Percentiles rank a stretch among this genome's conserved stretches.
phyloP scores from a whole-genome alignment of 108 stramenopile genomes.

The Nannochloropsis granulata region DNA sequence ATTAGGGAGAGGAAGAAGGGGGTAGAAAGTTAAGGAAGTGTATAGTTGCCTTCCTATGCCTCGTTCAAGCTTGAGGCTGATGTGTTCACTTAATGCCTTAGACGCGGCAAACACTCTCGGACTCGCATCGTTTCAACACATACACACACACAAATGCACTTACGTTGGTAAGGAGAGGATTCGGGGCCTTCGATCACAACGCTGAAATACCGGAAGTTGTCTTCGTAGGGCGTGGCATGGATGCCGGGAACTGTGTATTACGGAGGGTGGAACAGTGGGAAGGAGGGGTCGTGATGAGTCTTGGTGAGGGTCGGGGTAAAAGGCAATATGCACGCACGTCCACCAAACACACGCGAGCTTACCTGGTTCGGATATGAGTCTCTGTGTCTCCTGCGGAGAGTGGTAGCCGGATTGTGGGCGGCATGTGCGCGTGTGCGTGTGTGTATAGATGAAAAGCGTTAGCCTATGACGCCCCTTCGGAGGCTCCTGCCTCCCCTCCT shows the following conservation, averaged over 20 bases:
- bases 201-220: constrained; percentile 94
- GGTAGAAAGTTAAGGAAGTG: background rate
- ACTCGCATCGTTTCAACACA: too few relatives aligned
- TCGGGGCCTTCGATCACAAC: constrained; percentile 86
- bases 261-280: too few relatives aligned
- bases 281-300: too few relatives aligned
- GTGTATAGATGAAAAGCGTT: background rate
- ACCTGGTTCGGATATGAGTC: constrained; percentile 83
- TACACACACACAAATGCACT: background rate
- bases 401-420: background rate
- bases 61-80: background rate
- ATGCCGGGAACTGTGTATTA: constrained; percentile 59
- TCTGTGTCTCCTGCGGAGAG: constrained; percentile 66
- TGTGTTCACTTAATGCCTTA: background rate
- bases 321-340: background rate
- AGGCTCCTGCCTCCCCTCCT: background rate
- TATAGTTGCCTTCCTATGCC: background rate
- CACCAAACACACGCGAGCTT: background rate
- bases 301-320: too few relatives aligned
- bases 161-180: constrained; percentile 82
- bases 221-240: constrained; percentile 86
- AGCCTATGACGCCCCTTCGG: background rate
- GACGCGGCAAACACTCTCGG: background rate
- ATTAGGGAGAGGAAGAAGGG: background rate
- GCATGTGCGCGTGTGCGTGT: background rate